phyloP scores from a whole-genome alignment of 2,329 filamentous ascomycete species.

The Amauroascus niger region DNA sequence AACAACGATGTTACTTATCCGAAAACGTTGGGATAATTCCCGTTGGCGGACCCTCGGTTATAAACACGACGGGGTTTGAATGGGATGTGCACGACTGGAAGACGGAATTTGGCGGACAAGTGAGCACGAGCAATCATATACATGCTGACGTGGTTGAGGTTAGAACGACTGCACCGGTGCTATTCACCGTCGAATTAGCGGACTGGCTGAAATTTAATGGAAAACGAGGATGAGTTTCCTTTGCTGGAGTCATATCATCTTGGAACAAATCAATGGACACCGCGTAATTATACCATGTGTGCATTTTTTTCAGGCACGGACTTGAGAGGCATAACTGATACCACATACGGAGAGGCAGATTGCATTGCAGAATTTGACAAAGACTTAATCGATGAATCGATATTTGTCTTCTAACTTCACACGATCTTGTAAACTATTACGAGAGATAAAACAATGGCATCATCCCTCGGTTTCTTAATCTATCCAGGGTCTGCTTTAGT shows the following conservation, averaged over 20 bases:
- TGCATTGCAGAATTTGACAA: too few species aligned
- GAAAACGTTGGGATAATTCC: constrained; percentile 82
- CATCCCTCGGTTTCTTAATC: not conserved
- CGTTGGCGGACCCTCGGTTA: constrained; percentile 64
- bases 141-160: constrained; percentile 52
- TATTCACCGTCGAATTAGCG: constrained; percentile 64
- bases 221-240: not conserved
- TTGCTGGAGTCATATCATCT: too few species aligned
- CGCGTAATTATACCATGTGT: too few species aligned
- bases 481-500: not conserved
- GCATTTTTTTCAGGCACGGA: too few species aligned
- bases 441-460: not conserved
- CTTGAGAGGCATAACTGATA: not conserved
- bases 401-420: too few species aligned
- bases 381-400: too few species aligned
- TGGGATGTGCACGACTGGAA: constrained; percentile 84
- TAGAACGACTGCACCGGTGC: constrained; percentile 52
- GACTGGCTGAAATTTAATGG: constrained; percentile 27
- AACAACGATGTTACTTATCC: constrained; percentile 44
- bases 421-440: too few species aligned
- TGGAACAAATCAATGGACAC: too few species aligned
- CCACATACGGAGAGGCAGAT: too few species aligned
- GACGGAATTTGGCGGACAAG: constrained; percentile 60
- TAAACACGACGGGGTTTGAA: constrained; percentile 70
- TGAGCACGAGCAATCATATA: constrained; percentile 77